Evolutionary conservation across 2,329 filamentous ascomycete genomes (phyloP).

Genomic region (Xylaria sp.): DNA sequence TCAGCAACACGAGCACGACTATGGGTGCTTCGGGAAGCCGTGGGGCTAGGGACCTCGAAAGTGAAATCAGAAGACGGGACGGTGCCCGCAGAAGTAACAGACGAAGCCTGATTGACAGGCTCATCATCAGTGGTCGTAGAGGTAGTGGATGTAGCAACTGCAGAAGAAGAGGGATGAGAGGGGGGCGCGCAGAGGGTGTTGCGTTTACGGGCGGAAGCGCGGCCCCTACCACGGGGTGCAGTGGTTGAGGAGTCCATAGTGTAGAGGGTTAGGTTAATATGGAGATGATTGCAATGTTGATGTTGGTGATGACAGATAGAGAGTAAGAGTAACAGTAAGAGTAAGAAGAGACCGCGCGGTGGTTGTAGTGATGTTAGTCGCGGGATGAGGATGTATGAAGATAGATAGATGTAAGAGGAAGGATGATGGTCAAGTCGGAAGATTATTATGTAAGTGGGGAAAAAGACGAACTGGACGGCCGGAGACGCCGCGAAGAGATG

Average conservation of each 20-base stretch:
- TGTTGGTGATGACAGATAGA: too few species aligned
- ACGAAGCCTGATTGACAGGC: slow-evolving; percentile 13
- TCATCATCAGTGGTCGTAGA: slow-evolving; percentile 7
- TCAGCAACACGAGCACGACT: slow-evolving; percentile 41
- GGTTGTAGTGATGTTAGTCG: not conserved
- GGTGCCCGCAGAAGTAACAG: slow-evolving; percentile 20
- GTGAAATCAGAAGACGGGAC: slow-evolving; percentile 25
- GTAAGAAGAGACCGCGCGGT: not conserved
- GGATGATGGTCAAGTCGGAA: slow-evolving; percentile 26
- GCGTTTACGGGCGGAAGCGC: slow-evolving; percentile 26
- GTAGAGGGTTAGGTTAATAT: not conserved
- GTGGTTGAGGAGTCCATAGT: slow-evolving; percentile 30
- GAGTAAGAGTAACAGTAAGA: not conserved
- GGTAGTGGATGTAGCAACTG: not conserved
- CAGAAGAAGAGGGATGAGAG: slow-evolving; percentile 21
- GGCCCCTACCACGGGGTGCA: slow-evolving; percentile 25
- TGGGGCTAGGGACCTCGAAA: slow-evolving; percentile 30
- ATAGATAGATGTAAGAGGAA: slow-evolving; percentile 24
- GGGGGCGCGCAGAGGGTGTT: slow-evolving; percentile 23
- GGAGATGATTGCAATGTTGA: not conserved
- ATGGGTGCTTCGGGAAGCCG: slow-evolving; percentile 37
- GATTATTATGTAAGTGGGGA: slow-evolving; percentile 36
- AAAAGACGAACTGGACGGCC: slow-evolving; percentile 12
- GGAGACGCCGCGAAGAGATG: slow-evolving; percentile 7
- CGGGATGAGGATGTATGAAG: slow-evolving; percentile 18